Conservation (phyloP, 1,139 yeast genomes). For the Taphrina pruni region DNA sequence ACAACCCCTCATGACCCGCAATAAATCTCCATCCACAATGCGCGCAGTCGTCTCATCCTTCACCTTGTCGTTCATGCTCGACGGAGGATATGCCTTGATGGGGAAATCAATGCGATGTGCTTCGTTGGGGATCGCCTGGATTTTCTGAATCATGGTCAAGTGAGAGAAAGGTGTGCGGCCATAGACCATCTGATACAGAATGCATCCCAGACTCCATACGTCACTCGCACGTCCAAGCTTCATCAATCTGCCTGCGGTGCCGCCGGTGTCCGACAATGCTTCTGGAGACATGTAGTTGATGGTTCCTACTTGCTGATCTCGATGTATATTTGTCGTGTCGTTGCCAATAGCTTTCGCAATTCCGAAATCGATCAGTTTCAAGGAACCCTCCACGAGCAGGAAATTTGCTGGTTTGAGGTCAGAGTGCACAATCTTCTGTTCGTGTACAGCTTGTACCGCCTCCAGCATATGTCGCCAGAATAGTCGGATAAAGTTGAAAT, state of each 20-base stretch:
- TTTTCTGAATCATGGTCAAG: conserved; percentile 76
- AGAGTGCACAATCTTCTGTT: conserved; percentile 87
- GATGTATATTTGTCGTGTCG: conserved; percentile 84
- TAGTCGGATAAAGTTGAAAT: conserved; percentile 77
- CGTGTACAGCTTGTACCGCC: conserved; percentile 88
- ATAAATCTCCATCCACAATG: conserved; percentile 70
- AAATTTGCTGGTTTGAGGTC: conserved; percentile 96
- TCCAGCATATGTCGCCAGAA: conserved; percentile 79
- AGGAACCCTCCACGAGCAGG: conserved; percentile 78
- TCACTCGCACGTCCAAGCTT: conserved; percentile 95
- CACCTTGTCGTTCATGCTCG: conserved; percentile 14
- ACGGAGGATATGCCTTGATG: conserved; percentile 47
- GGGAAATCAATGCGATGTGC: conserved; percentile 78
- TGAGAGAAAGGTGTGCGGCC: conserved; percentile 83
- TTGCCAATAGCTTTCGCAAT: conserved; percentile 95
- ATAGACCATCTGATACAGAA: conserved; percentile 91
- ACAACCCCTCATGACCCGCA: conserved; percentile 76
- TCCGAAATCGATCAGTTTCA: conserved; percentile 94
- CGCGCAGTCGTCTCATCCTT: conserved; percentile 14
- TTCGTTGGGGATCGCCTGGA: conserved; percentile 86
- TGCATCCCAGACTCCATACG: conserved; percentile 98
- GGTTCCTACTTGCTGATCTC: conserved; percentile 92
- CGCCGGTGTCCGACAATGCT: conserved; percentile 70
- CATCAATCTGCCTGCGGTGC: conserved; percentile 62
- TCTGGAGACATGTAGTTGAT: conserved; percentile 99